Evolutionary conservation across 306 rosid genomes (phyloP), one percentile per base, ranked within the genome.

Genomic region (Gastrolobium villosum): DNA sequence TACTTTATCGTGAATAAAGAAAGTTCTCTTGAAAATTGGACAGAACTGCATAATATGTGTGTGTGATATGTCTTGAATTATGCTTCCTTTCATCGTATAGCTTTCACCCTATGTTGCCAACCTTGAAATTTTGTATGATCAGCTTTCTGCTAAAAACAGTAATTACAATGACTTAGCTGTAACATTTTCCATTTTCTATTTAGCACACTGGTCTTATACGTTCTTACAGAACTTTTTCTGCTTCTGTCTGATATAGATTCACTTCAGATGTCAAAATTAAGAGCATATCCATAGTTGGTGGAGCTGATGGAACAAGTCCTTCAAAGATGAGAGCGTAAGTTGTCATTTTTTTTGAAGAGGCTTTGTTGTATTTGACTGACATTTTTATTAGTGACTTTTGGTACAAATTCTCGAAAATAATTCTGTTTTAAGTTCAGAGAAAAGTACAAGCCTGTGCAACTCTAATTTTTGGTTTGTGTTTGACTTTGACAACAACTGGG

Each of bases 251-350:
- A 67, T 28, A 83, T 77, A 95, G 99, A 68, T 95, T 95, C 74
- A 95, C 98, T 15, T 91, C 99, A 35, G 98, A 95, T 85, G 99
- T 95, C 71, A 93, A 95, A 92, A 91, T 95, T 85, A 95, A 86
- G 88, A 82, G 98, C 93, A 95, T 95, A 86, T 87, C 97, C 64
- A 53, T 95, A 76, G 84, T 93, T 30, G 98, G 99, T 32, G 98
- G 97, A 75, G 78, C 88, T 74, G 93, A 85, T 36, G 96, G 98
- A 70, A 93, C 96, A 56, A 89, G 96, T 81, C 99, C 99, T 86
- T 86, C 94, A 62, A 95, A 91, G 87, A 88, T 95, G 98, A 88
- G 98, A 82, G 99, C 20, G 99, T 95, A 87, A 88, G 98, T 82
- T 70, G 39, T 48, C 26, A 74, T 63, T 71, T 37, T 37, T 70